Evolutionary conservation across 805 yeast genomes (phyloP).

Genomic region (Metschnikowia shivogae): DNA sequence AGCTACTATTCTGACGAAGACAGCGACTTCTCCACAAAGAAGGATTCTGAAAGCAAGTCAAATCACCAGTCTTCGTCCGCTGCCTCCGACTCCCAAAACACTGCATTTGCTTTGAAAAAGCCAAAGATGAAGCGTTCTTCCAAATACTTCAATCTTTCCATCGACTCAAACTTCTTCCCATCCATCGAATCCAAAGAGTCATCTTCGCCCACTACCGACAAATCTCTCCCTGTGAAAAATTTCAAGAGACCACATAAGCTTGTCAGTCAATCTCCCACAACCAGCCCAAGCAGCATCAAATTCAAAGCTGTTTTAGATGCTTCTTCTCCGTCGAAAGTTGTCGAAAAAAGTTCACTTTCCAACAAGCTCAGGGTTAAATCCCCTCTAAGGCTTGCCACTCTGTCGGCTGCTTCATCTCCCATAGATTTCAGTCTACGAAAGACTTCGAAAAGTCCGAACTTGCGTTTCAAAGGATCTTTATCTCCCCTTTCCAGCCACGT

Average conservation of each 20-base stretch:
- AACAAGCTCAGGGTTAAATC: conserved; percentile 31
- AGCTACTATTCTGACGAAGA: conserved; percentile 13
- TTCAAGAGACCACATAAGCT: conserved; percentile 43
- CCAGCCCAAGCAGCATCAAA: conserved; percentile 19
- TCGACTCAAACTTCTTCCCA: conserved; percentile 26
- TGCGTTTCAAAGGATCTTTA: conserved; percentile 15
- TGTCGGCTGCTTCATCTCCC: conserved; percentile 13
- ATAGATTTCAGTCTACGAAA: conserved; percentile 12
- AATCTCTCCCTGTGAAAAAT: conserved; percentile 21
- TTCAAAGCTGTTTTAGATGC: conserved; percentile 12
- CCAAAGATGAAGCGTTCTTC: conserved; percentile 37
- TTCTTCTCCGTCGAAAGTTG: conserved; percentile 10
- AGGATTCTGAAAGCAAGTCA: neutral
- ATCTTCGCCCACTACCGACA: conserved; percentile 15
- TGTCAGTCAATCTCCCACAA: conserved; percentile 43
- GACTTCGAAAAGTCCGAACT: conserved; percentile 15
- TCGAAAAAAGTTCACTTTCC: conserved; percentile 22
- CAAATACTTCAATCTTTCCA: conserved; percentile 38
- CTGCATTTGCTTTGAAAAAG: conserved; percentile 4
- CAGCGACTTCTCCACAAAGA: conserved; percentile 12
- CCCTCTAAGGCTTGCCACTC: conserved; percentile 19
- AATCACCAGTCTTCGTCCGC: neutral
- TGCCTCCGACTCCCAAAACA: neutral
- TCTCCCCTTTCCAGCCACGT: conserved; percentile 13
- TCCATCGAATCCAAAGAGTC: conserved; percentile 11